Evolutionary conservation across 2,329 filamentous ascomycete species (phyloP).

Genomic region (Cryphonectria naterciae): DNA sequence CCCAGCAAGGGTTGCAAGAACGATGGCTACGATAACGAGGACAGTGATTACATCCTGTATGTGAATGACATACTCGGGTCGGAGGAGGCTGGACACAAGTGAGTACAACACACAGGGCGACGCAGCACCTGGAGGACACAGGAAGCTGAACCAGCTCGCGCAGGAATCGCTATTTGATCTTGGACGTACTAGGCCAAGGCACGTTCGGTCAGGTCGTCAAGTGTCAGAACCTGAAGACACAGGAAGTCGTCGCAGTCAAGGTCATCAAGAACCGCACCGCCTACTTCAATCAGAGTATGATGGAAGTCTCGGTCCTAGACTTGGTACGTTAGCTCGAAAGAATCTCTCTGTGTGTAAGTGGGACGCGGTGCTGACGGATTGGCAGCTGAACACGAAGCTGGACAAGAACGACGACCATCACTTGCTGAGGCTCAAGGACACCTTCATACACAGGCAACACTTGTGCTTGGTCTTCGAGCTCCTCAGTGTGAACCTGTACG

Average conservation of each 20-base stretch:
- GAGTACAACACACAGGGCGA: slow-evolving; percentile 39
- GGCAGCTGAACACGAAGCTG: slow-evolving; percentile 91
- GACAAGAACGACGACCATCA: slow-evolving; percentile 99
- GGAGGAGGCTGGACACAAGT: slow-evolving; percentile 98
- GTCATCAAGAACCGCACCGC: slow-evolving; percentile 99
- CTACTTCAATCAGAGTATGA: slow-evolving; percentile 99
- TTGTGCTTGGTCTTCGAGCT: slow-evolving; percentile 95
- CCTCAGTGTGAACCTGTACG: slow-evolving; percentile 95
- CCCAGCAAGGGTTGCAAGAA: slow-evolving; percentile 99
- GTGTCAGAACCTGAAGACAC: slow-evolving; percentile 96
- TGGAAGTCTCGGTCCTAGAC: slow-evolving; percentile 98
- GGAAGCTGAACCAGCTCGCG: slow-evolving; percentile 22
- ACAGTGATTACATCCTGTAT: slow-evolving; percentile 98
- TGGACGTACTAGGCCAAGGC: slow-evolving; percentile 95
- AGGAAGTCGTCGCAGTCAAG: slow-evolving; percentile 98
- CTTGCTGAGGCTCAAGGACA: slow-evolving; percentile 90
- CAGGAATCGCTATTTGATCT: slow-evolving; percentile 92
- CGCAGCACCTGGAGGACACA: not conserved
- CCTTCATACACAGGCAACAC: slow-evolving; percentile 97
- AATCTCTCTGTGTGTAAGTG: not conserved
- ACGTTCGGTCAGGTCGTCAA: slow-evolving; percentile 99
- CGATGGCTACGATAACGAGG: slow-evolving; percentile 98
- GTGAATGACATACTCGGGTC: slow-evolving; percentile 98
- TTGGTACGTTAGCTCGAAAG: slow-evolving; percentile 60
- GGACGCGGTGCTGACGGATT: slow-evolving; percentile 15